These are phyloP conservation scores for Cyclocybe aegerita DNA, from an alignment of 768 basidiomycete species.

Conservation along the genomic window DNA sequence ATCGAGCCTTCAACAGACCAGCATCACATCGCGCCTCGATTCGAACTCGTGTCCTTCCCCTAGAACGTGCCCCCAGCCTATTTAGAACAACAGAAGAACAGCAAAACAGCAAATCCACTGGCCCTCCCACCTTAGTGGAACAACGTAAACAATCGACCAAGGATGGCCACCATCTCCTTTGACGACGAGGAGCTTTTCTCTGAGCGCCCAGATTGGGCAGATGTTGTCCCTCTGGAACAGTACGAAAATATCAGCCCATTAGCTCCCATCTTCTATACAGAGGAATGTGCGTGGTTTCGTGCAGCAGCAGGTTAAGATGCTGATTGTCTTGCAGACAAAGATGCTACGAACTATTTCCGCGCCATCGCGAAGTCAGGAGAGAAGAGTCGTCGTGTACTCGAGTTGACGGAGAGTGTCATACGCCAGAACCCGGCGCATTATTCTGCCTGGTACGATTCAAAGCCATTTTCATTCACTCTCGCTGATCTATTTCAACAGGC, in stretches of 20 bases:
- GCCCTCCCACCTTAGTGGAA: too few species aligned
- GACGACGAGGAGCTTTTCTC: conserved; percentile 43
- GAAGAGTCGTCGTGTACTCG: conserved; percentile 76
- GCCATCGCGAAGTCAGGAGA: conserved; percentile 78
- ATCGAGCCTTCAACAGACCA: too few species aligned
- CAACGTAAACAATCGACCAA: background rate
- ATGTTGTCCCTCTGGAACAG: conserved; percentile 78
- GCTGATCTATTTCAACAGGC: conserved; percentile 52
- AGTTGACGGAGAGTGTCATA: conserved; percentile 88
- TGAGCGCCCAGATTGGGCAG: conserved; percentile 73
- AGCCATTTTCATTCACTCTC: background rate
- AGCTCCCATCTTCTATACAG: conserved; percentile 89
- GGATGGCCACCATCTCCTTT: conserved; percentile 3
- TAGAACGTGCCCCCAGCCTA: too few species aligned
- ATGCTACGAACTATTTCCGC: conserved; percentile 91
- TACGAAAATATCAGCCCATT: conserved; percentile 77
- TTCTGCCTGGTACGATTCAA: conserved; percentile 82
- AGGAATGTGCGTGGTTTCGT: conserved; percentile 68
- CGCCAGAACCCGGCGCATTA: conserved; percentile 95
- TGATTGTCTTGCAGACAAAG: conserved; percentile 61
- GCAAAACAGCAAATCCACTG: too few species aligned
- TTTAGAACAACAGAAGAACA: too few species aligned
- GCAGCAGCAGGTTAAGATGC: background rate
- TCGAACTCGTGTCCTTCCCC: too few species aligned
- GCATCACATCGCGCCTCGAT: too few species aligned